Evolutionary conservation across 495 filamentous ascomycete species (phyloP), one percentile per base, ranked within the genome.

Genomic region (Cryomyces minteri): DNA sequence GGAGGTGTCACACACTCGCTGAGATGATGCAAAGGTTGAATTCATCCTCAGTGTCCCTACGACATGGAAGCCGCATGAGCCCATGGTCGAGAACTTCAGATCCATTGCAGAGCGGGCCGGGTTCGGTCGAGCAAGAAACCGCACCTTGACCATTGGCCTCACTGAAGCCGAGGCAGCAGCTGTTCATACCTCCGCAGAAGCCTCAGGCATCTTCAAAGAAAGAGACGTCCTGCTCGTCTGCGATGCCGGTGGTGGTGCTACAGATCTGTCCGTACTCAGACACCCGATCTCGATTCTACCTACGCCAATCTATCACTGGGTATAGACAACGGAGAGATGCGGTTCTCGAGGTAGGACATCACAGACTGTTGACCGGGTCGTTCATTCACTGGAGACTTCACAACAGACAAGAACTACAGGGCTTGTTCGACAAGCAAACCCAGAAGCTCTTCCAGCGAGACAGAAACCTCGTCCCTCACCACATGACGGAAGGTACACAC

Each of bases 111-210:
- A 58, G 14, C 50, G 55, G 4, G 71, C 72, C 4, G 72, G 77
- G 4, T 73, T 72, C 52, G 69, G 69, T 6, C 50, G 50, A 4
- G 61, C 62, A 2, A 43, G 46, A 0, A 56, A 56, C 12, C 72
- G 77, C 55, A 59, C 56, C 5, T 69, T 68, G 1, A 55, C 50
- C n/a, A 74, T 82, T 38, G 73, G 74, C n/a, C 55, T 81, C 11
- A 82, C 78, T 0, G 78, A 82, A 54, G 75, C 77, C 4, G 77
- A 82, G 55, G 77, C 77, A 4, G 77, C 77, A 5, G 78, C 78
- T 9, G 74, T 79, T 0, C 68, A 71, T 53, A 63, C 67, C 0
- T 65, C 63, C 5, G 66, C 63, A 18, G 63, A 64, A 36, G 62
- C 53, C 25, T 58, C 49, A 40, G 57, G 49, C 5, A 51, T 54